Base-by-base conservation (phyloP, 257 asterid genomes). In the Nyctanthes arbortristis region DNA sequence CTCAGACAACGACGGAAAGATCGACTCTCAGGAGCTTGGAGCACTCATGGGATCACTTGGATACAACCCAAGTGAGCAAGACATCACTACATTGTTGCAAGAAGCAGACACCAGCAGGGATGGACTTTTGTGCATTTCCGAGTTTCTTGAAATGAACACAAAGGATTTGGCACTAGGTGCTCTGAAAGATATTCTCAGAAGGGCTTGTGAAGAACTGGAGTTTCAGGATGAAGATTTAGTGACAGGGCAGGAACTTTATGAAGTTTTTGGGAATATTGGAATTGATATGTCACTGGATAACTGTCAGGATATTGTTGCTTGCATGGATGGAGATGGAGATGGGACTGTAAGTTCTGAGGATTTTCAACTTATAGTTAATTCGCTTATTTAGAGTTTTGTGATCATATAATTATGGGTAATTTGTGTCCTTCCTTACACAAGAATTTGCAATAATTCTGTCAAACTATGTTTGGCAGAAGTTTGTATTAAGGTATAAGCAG, bases 41-140 rank as follows among this genome's bases (percentile, higher is more conserved):
- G 87, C 85, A 65, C 75, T 81, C 80, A 75, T 81, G 85, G 83
- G 80, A n/a, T 81, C 87, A 1, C 81, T 81, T 0, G 83, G 89
- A 4, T 84, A 84, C 85, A 79, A 72, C 37, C 68, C 69, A 29
- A 36, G 54, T 25, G 87, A 74, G 66, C 67, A 75, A 18, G 87
- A 84, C 3, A 35, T 81, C 2, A 61, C 69, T 20, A 62, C 43
- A 18, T 56, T 79, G 82, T 79, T 81, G 83, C 73, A 63, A 61
- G 62, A 72, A 49, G 85, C 78, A 4, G 80, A 81, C 66, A 27
- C 61, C 7, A 61, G 78, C 77, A 35, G 54, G n/a, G 79, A 80
- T 4, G 89, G 84, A 4, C 68, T 68, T 37, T 57, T 84, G 27
- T 78, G 78, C 73, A 43, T 81, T 62, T 28, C 63, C 7, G 84